These are phyloP conservation scores for Colletotrichum sp. DNA, from an alignment of 2,329 filamentous ascomycete species.

Conservation along the genomic window DNA sequence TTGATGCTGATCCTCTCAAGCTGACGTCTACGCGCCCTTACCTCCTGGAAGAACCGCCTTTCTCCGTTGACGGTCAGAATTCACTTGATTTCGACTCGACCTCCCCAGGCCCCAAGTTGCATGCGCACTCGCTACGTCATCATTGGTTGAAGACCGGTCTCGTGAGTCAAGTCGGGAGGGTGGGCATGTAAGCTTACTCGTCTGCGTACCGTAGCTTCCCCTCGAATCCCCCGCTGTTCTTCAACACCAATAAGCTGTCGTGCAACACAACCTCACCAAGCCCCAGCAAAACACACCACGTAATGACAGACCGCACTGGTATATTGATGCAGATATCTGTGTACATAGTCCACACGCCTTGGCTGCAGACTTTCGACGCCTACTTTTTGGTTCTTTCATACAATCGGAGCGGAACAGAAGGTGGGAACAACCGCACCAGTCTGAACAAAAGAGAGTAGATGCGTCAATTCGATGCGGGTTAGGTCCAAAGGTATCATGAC, in stretches of 20 bases:
- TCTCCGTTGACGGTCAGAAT: background rate
- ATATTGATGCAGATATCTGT: slow-evolving; percentile 16
- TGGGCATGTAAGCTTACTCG: background rate
- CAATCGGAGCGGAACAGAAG: background rate
- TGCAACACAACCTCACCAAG: background rate
- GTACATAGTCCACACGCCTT: background rate
- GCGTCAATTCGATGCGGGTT: slow-evolving; percentile 17
- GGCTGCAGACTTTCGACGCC: background rate
- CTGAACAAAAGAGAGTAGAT: slow-evolving; percentile 14
- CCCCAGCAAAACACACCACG: background rate
- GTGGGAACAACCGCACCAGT: background rate
- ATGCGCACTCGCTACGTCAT: background rate
- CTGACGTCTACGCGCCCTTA: no score
- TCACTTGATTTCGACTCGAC: background rate
- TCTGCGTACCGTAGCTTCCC: background rate
- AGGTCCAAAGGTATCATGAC: slow-evolving; percentile 22
- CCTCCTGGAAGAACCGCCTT: no score
- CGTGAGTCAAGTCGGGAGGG: background rate
- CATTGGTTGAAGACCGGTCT: background rate
- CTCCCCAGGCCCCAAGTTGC: background rate
- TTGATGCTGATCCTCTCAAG: no score
- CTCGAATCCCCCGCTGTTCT: background rate
- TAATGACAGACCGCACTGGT: background rate
- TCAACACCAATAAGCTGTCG: background rate
- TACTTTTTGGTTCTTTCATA: slow-evolving; percentile 10